Conservation (phyloP, 1,284 basidiomycete species). For the Schizophyllum amplum region DNA sequence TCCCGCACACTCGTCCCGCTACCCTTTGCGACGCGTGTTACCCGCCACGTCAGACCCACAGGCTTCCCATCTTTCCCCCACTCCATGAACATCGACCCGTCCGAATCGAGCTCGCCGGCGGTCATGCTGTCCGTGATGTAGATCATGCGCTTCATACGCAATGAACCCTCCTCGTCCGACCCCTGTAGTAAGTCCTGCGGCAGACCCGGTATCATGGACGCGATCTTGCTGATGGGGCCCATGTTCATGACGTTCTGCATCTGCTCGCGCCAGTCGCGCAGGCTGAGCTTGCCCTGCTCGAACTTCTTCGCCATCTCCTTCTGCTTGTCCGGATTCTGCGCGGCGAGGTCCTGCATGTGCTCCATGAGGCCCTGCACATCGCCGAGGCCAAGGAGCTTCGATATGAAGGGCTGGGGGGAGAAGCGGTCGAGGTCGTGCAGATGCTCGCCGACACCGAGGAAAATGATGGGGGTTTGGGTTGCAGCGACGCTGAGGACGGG, state of each 20-base stretch:
- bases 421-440: conserved; percentile 94
- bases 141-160: conserved; percentile 95
- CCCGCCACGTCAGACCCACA: conserved; percentile 76
- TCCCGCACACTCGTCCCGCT: conserved; percentile 96
- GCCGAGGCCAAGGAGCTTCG: conserved; percentile 91
- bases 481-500: conserved; percentile 75
- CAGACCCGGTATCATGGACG: conserved; percentile 97
- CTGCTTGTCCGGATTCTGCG: conserved; percentile 91
- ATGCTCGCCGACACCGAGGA: conserved; percentile 97
- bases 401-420: conserved; percentile 94
- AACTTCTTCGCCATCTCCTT: conserved; percentile 99
- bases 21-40: conserved; percentile 84
- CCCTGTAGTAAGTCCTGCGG: conserved; percentile 86
- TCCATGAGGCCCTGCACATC: conserved; percentile 97
- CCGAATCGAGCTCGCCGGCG: conserved; percentile 88
- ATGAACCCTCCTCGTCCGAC: conserved; percentile 85
- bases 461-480: conserved; percentile 97
- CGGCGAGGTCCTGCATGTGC: conserved; percentile 92
- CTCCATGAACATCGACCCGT: conserved; percentile 84
- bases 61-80: conserved; percentile 80
- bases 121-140: conserved; percentile 99
- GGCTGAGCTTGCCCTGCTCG: conserved; percentile 93
- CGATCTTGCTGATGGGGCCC: conserved; percentile 97
- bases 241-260: conserved; percentile 97
- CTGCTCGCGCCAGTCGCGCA: conserved; percentile 97